Percentiles rank a stretch among this genome's conserved stretches.
Evolutionary conservation across 352 stramenopile species (phyloP).

Genomic region (Globisporangium sylvaticum): DNA sequence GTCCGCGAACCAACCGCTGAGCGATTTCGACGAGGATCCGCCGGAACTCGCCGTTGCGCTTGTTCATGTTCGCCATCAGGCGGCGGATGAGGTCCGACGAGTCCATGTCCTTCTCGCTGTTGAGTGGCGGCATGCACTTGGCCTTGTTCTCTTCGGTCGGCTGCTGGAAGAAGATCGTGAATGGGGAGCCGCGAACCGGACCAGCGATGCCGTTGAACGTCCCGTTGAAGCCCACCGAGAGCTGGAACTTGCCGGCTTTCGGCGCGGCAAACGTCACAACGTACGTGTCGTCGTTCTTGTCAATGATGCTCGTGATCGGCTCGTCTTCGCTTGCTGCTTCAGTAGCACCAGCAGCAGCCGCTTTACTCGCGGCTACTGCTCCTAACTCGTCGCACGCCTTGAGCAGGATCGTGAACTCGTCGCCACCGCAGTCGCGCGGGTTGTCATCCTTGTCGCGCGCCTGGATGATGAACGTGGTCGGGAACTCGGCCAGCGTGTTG

Average conservation of each 20-base stretch:
- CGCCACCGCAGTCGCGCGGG: constrained; percentile 91
- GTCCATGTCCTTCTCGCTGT: constrained; percentile 68
- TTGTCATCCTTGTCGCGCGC: constrained; percentile 86
- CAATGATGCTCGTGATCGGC: constrained; percentile 43
- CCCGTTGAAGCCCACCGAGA: constrained; percentile 90
- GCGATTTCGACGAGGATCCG: constrained; percentile 85
- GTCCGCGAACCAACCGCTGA: constrained; percentile 90
- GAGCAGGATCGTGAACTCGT: constrained; percentile 89
- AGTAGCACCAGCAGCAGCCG: neutral
- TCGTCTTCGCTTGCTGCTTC: constrained; percentile 21
- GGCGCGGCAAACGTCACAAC: constrained; percentile 88
- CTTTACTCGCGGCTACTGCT: constrained; percentile 28
- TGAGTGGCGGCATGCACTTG: constrained; percentile 68
- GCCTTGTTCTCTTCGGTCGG: constrained; percentile 64
- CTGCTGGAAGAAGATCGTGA: constrained; percentile 51
- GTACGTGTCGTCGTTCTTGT: constrained; percentile 95
- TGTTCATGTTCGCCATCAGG: constrained; percentile 82
- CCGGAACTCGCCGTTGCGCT: constrained; percentile 78
- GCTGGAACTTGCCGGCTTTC: constrained; percentile 73
- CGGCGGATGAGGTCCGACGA: constrained; percentile 65
- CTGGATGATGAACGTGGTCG: constrained; percentile 91
- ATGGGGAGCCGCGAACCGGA: constrained; percentile 93
- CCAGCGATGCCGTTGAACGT: constrained; percentile 93
- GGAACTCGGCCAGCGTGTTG: constrained; percentile 58
- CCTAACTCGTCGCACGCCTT: constrained; percentile 26